A percentile compares a stretch with the other conserved stretches of the same genome.
Conservation (phyloP, 2,329 filamentous ascomycete genomes). For the Thelonectria olida region DNA sequence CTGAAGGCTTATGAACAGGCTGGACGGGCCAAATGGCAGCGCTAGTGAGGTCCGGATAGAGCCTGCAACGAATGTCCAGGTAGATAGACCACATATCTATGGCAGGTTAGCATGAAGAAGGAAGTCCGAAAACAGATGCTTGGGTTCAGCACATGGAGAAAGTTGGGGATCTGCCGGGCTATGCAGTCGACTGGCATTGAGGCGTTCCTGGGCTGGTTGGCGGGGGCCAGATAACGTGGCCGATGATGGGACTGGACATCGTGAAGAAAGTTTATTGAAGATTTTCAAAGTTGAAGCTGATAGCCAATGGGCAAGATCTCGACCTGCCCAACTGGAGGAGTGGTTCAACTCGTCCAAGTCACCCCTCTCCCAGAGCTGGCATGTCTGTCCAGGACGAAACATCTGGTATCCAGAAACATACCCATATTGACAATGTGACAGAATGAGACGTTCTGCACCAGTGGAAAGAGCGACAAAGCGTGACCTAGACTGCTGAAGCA, state of each 20-base stretch:
- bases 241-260: background rate
- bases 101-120: background rate
- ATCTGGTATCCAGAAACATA: too few relatives aligned
- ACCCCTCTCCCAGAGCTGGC: too few relatives aligned
- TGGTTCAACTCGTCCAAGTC: too few relatives aligned
- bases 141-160: background rate
- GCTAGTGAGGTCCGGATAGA: background rate
- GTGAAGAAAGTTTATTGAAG: background rate
- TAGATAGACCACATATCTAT: background rate
- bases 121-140: conserved; percentile 9
- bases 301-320: background rate
- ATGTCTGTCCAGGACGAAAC: too few relatives aligned
- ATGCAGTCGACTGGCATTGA: conserved; percentile 3
- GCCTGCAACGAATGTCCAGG: background rate
- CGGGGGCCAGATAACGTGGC: background rate
- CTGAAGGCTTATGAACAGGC: background rate
- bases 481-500: background rate
- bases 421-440: too few relatives aligned
- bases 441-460: too few relatives aligned
- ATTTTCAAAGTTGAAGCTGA: background rate
- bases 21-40: background rate
- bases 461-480: background rate
- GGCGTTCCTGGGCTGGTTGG: background rate
- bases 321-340: too few relatives aligned
- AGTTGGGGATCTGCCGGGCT: conserved; percentile 3